A percentile compares a stretch with the other conserved stretches of the same genome.
Evolutionary conservation across 2,329 filamentous ascomycete species (phyloP).

Genomic region (Arthrobotrys entomopaga): DNA sequence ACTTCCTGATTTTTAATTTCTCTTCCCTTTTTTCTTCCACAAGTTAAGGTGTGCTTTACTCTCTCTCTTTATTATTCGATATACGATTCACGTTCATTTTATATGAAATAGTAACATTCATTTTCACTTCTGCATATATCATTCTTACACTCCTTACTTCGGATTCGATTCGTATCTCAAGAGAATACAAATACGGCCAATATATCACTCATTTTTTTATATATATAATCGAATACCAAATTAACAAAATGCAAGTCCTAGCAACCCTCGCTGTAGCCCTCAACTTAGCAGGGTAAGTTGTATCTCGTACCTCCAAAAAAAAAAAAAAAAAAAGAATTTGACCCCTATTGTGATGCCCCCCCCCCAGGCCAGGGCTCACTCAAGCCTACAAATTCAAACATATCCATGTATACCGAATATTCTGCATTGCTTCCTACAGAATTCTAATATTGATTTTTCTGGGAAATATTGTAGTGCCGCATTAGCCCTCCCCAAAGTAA

Average conservation of each 20-base stretch:
- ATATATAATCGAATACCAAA: not conserved
- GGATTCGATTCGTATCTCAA: too few species aligned
- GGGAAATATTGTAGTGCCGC: slow-evolving; percentile 18
- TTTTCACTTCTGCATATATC: slow-evolving; percentile 1
- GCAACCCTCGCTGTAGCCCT: slow-evolving; percentile 27
- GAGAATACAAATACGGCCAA: not conserved
- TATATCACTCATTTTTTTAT: not conserved
- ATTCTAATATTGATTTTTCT: too few species aligned
- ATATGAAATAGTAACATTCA: not conserved
- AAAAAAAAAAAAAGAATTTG: not conserved
- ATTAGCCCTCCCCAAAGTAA: slow-evolving; percentile 14
- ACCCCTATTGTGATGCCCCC: too few species aligned
- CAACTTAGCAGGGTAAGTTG: slow-evolving; percentile 26
- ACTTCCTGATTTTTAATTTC: too few species aligned
- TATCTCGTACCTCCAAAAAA: not conserved
- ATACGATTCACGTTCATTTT: not conserved
- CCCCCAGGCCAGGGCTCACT: too few species aligned
- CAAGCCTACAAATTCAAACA: too few species aligned
- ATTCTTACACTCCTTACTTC: not conserved
- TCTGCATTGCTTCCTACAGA: too few species aligned
- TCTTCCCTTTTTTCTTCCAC: not conserved
- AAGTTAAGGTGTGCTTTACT: not conserved
- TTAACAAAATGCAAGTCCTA: slow-evolving; percentile 35
- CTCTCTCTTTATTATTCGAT: slow-evolving; percentile 1
- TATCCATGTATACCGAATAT: too few species aligned